These are phyloP conservation scores for Nemania serpens DNA, from an alignment of 2,329 filamentous ascomycete species.

Conservation along the genomic window DNA sequence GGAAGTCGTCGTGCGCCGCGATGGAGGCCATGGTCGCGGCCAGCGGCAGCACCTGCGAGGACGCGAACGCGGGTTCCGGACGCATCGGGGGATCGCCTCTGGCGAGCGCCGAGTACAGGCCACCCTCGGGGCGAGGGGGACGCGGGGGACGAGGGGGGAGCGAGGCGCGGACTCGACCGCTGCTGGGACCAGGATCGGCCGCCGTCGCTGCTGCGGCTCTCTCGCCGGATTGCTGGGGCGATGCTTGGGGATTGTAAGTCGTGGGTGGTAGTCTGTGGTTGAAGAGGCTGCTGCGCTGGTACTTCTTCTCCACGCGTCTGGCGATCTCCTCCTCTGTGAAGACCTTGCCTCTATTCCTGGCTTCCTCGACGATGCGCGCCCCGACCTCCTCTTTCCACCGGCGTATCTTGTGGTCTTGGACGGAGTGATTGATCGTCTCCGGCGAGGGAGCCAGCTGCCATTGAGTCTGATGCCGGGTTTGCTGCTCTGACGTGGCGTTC, in stretches of 20 bases:
- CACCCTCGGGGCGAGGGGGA: not conserved
- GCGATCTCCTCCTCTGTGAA: no score
- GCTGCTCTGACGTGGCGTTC: no score
- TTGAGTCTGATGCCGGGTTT: no score
- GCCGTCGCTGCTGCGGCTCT: not conserved
- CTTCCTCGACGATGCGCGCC: no score
- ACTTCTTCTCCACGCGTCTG: not conserved
- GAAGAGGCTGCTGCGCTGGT: not conserved
- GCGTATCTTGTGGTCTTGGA: no score
- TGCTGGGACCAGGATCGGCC: not conserved
- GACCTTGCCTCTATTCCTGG: no score
- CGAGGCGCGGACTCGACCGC: not conserved
- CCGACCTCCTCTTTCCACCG: no score
- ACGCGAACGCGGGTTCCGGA: not conserved
- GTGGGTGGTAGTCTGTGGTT: not conserved
- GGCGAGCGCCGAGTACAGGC: not conserved
- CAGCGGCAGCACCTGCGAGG: slow-evolving; percentile 8
- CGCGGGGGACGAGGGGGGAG: not conserved
- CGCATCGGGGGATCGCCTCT: not conserved
- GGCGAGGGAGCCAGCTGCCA: no score
- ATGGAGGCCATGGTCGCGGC: not conserved
- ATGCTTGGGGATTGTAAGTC: not conserved
- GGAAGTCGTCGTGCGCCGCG: not conserved
- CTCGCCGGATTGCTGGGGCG: not conserved
- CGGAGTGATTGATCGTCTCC: no score